Evolutionary conservation across 139 green algal species (phyloP), one percentile per base, ranked within the genome.

Genomic region (Astrephomene gubernaculifera): DNA sequence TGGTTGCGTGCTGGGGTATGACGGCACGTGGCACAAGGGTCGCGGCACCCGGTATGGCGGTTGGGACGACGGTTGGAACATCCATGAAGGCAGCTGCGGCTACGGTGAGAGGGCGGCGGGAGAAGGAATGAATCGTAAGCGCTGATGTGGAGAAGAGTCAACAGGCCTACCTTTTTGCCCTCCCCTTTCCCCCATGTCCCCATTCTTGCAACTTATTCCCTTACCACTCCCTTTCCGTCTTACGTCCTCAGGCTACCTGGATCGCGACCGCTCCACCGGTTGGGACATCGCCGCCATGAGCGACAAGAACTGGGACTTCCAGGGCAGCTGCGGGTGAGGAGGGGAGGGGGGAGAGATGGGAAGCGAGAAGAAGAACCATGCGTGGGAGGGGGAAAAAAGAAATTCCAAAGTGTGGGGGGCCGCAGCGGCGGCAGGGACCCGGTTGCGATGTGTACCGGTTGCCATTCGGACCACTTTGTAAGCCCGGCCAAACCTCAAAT

Each of bases 281-380:
- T 87, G 81, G 81, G 71, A 87, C 49, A 73, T 87, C 25, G 82
- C 44, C 17, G 82, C 82, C 21, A 53, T 87, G 71, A 64, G 33
- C n/a, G 82, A 87, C 60, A n/a, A 8, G 31, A 74, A 83, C 61
- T 67, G 44, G 57, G 81, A 87, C 57, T 87, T 76, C 44, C 14
- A 27, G 7, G 60, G 29, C 22, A 73, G 60, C 57, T 83, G 76
- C 76, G 76, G 76, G 70, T 78, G 31, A 1, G 70, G 19, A 41
- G 67, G 49, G 49, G 49, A 12, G 12, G 17, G 49, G 49, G 49
- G 49, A 17, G 12, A n/a, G n/a, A n/a, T n/a, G n/a, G n/a, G n/a
- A n/a, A n/a, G n/a, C n/a, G n/a, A n/a, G n/a, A n/a, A n/a, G n/a
- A n/a, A n/a, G n/a, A n/a, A n/a, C n/a, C n/a, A n/a, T n/a, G n/a